Evolutionary conservation across 805 yeast genomes (phyloP).

Genomic region (Saturnispora halmiae): DNA sequence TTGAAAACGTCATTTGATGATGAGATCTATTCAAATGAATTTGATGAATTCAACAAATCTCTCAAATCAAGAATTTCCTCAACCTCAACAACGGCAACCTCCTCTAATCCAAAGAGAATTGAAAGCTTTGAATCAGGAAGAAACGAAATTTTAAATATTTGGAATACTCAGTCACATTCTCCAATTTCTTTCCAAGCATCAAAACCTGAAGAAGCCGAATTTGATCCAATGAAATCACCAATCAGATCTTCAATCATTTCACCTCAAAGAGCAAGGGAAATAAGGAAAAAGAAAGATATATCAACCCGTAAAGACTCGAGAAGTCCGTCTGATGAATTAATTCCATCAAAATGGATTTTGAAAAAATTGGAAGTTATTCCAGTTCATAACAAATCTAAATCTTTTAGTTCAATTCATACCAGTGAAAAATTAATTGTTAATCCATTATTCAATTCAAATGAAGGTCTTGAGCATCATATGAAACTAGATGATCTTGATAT

Average conservation of each 20-base stretch:
- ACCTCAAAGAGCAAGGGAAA: conserved; percentile 18
- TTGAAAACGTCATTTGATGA: conserved; percentile 34
- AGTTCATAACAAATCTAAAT: conserved; percentile 2
- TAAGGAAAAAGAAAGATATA: conserved; percentile 16
- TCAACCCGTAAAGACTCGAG: neutral
- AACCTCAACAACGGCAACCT: conserved; percentile 3
- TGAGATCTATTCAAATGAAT: conserved; percentile 27
- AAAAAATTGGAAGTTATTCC: conserved; percentile 15
- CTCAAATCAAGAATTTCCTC: conserved; percentile 12
- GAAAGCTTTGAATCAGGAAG: conserved; percentile 8
- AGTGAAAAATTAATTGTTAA: conserved; percentile 4
- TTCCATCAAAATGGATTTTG: conserved; percentile 10
- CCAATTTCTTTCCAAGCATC: conserved; percentile 16
- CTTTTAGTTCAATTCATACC: neutral
- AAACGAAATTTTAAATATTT: conserved; percentile 9
- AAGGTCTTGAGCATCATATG: neutral
- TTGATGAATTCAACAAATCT: conserved; percentile 27
- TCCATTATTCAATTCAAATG: conserved; percentile 1
- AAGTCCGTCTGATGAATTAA: conserved; percentile 4
- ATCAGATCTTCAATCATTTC: conserved; percentile 16
- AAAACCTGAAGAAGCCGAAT: conserved; percentile 15
- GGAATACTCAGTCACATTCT: conserved; percentile 26
- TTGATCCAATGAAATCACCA: conserved; percentile 26
- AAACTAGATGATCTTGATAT: neutral
- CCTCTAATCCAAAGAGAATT: conserved; percentile 6